Percentiles rank a stretch among this genome's conserved stretches.
Conservation (phyloP, 2,329 filamentous ascomycete genomes). For the Ophiostoma himal-ulmi region DNA sequence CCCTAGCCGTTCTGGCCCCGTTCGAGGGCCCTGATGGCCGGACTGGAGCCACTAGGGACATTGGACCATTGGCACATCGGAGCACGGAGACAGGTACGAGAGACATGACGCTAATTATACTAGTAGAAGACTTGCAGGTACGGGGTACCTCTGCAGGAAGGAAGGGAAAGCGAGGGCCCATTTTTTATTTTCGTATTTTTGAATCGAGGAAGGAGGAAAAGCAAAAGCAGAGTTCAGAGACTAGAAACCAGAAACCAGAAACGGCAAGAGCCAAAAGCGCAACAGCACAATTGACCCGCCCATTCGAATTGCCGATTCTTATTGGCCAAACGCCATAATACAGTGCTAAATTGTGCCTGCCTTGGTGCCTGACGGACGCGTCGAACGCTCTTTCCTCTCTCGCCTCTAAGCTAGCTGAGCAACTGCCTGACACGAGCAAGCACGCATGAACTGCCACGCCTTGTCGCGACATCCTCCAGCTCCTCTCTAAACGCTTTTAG, state of each 20-base stretch:
- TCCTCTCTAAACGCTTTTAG: conserved; percentile 1
- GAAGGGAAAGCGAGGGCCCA: background rate
- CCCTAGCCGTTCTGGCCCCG: conserved; percentile 13
- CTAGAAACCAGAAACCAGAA: background rate
- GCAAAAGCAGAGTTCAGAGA: background rate
- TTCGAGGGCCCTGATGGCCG: background rate
- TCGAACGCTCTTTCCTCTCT: background rate
- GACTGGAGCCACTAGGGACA: conserved; percentile 4
- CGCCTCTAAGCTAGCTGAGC: background rate
- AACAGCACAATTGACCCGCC: background rate
- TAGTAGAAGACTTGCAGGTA: conserved; percentile 2
- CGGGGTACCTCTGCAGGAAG: conserved; percentile 3
- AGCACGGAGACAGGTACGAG: conserved; percentile 7
- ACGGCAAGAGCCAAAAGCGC: too few species aligned
- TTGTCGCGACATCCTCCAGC: conserved; percentile 10
- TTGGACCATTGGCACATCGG: background rate
- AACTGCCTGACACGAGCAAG: background rate
- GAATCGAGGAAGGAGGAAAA: background rate
- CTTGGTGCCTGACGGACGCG: conserved; percentile 21
- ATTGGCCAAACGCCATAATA: background rate
- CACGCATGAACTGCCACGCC: background rate
- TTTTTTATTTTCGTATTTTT: background rate
- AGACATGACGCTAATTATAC: background rate
- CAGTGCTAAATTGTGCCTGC: conserved; percentile 13
- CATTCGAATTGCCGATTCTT: background rate